A percentile compares a stretch with the other conserved stretches of the same genome.
Evolutionary conservation across 1,284 basidiomycete genomes (phyloP).

Genomic region (Leccinum fallax): DNA sequence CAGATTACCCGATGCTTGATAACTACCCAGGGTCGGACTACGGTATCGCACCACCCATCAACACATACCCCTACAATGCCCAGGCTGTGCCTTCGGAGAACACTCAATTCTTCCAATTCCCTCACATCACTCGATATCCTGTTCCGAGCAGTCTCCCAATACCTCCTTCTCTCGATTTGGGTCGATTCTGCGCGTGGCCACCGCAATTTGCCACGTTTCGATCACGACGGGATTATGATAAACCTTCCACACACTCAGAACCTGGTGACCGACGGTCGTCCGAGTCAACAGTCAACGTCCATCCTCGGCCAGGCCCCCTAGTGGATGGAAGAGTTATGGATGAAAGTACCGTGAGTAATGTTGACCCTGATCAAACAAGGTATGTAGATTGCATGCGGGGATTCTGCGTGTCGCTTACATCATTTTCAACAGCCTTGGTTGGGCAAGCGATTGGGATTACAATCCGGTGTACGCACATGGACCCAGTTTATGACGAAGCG

Average conservation of each 20-base stretch:
- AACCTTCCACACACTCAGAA: constrained; percentile 8
- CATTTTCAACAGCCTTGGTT: constrained; percentile 13
- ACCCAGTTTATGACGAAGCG: constrained; percentile 4
- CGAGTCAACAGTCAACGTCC: constrained; percentile 8
- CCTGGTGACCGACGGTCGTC: constrained; percentile 10
- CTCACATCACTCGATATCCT: constrained; percentile 33
- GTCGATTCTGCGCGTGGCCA: constrained; percentile 6
- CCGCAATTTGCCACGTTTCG: constrained; percentile 8
- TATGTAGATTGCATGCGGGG: constrained; percentile 1
- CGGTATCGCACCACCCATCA: constrained; percentile 11
- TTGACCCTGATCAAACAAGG: constrained; percentile 14
- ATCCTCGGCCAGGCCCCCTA: constrained; percentile 15
- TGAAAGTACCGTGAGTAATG: neutral
- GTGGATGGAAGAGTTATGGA: constrained; percentile 10
- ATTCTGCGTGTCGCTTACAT: constrained; percentile 7
- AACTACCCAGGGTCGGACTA: constrained; percentile 22
- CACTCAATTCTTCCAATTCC: constrained; percentile 32
- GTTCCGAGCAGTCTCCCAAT: constrained; percentile 27
- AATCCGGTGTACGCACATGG: constrained; percentile 10
- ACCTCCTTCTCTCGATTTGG: constrained; percentile 5
- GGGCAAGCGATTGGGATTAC: constrained; percentile 30
- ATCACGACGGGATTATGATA: constrained; percentile 18
- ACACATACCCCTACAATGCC: constrained; percentile 13
- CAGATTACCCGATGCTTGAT: constrained; percentile 17
- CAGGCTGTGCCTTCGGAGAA: constrained; percentile 13